Conservation (phyloP, 2,329 filamentous ascomycete genomes). For the Didymella pinodella region DNA sequence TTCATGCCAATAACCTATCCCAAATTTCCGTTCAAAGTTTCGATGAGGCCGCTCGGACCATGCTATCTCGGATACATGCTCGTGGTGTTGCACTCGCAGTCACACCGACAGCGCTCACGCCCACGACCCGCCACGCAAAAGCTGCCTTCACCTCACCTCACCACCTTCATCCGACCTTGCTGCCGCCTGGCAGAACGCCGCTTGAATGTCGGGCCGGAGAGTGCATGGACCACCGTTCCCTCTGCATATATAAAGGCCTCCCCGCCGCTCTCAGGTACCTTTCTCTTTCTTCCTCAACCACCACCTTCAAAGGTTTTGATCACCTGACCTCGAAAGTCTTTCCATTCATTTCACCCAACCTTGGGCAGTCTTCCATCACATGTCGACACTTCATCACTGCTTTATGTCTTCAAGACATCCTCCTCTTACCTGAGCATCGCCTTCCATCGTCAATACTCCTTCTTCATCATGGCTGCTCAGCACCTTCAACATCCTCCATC, state of each 20-base stretch:
- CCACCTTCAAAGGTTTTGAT: not conserved
- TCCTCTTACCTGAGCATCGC: slow-evolving; percentile 5
- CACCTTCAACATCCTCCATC: slow-evolving; percentile 2
- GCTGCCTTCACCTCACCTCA: not conserved
- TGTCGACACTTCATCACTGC: not conserved
- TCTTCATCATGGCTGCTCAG: slow-evolving; percentile 8
- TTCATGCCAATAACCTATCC: not conserved
- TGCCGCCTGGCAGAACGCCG: slow-evolving; percentile 2
- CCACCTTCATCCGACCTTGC: slow-evolving; percentile 2
- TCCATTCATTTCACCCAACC: not conserved
- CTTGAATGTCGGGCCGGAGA: not conserved
- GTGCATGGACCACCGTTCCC: not conserved
- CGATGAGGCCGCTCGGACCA: slow-evolving; percentile 14
- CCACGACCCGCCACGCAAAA: not conserved
- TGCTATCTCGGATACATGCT: not conserved
- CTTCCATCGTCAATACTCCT: slow-evolving; percentile 1
- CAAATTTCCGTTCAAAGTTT: not conserved
- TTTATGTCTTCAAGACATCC: slow-evolving; percentile 9
- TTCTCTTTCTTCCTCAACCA: not conserved
- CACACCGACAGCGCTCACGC: not conserved
- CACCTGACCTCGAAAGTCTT: not conserved
- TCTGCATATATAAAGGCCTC: not conserved
- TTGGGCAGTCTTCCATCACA: not conserved
- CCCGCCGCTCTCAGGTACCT: not conserved
- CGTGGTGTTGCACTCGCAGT: slow-evolving; percentile 1